Evolutionary conservation across 2,329 filamentous ascomycete genomes (phyloP), one percentile per base, ranked within the genome.

Genomic region (Talaromyces amestolkiae): DNA sequence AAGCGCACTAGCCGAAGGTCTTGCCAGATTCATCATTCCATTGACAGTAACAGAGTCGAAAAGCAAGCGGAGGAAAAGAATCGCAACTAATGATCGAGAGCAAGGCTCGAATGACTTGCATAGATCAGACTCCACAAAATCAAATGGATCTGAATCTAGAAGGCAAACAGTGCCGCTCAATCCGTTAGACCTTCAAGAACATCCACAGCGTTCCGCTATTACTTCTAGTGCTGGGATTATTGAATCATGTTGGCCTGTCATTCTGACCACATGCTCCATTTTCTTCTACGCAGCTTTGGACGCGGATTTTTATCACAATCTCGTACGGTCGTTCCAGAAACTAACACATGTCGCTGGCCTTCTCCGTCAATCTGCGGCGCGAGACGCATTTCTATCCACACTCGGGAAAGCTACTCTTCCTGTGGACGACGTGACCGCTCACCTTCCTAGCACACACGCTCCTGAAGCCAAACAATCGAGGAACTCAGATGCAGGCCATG

Each of bases 311-410:
- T 99, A 98, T 72, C 93, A 97, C 70, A 88, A 90, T 10, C 82
- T 99, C 1, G 94, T 99, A 27, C 87, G 95, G 69, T 91, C 94
- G 0, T 96, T 98, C 70, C 95, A 99, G 72, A 93, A 96, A 69
- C 91, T 99, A 72, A 91, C 95, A 0, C 96, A 99, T 75, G 94
- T 98, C 2, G 92, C 95, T 45, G 96, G 95, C 5, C 82, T 99
- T 56, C 80, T 99, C 9, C 88, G 93, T 68, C 85, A 98, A 10
- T 82, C 85, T 13, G 97, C 94, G 0, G 93, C 95, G 0, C 85
- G 95, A 69, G 95, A 99, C 82, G 95, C 95, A 0, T 96, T 99
- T 72, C 82, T 99, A 39, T 98, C 95, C 0, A 97, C 94, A 0
- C 81, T 99, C 3, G 93, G 92, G 0, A 99, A 99, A 78, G 90